Evolutionary conservation across 352 stramenopile species (phyloP), one percentile per base, ranked within the genome.

Genomic region (Halophytophthora polymorphica): DNA sequence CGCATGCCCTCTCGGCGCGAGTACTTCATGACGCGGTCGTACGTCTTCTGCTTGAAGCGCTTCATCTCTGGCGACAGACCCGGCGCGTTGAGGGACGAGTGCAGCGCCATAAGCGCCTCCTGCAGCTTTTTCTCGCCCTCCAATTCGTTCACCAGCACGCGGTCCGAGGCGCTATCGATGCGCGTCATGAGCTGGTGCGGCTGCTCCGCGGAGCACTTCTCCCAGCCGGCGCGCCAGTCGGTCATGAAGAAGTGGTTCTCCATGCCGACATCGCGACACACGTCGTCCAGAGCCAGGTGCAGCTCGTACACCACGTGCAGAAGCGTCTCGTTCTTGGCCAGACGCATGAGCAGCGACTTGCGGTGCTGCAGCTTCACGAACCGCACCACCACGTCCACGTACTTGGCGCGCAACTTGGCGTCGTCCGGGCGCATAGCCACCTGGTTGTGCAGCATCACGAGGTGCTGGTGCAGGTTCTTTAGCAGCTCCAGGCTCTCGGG

Each of bases 91-190:
- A 59, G 35, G 17, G 51, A 29, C 11, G 33, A 35, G 2, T 50
- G 36, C n/a, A 67, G 53, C 6, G 25, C n/a, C 59, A 61, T 50
- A 3, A 67, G 44, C 15, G 45, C 39, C 13, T 51, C 59, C 23
- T 49, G 17, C 18, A 54, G n/a, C 29, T 49, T 50, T 1, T 37
- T 34, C 0, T 45, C 38, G 6, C 44, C 48, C 18, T 29, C 21
- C 33, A 50, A 33, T 35, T 67, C 58, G 14, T 45, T 46, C n/a
- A 49, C 38, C 3, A 67, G 25, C 17, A 52, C 40, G 0, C 58
- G 29, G 22, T 41, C 44, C 2, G 55, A 41, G 22, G 47, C 18
- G 11, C 6, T 19, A 2, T 40, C 18, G 13, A 62, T 13, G 11
- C 34, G 6, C 14, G 43, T 6, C 0, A 39, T n/a, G 1, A 56